Percentiles rank a stretch among this genome's conserved stretches.
Evolutionary conservation across 805 yeast species (phyloP).

Genomic region (Candida ascalaphidarum): DNA sequence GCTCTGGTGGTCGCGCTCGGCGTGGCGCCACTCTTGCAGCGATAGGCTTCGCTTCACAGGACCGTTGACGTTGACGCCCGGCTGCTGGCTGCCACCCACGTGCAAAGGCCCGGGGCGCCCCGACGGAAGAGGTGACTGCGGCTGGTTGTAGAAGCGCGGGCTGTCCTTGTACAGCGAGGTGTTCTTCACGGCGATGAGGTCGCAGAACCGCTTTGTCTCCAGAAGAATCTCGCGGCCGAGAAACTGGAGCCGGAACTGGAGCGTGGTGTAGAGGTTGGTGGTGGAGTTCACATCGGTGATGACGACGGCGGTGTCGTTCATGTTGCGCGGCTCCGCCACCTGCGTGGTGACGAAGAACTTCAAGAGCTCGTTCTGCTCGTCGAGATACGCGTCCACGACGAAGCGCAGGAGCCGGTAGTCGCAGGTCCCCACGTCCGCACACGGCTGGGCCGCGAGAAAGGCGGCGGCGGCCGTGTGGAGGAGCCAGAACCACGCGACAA

Average conservation of each 20-base stretch:
- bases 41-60: too few relatives aligned
- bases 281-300: slow-evolving; percentile 36
- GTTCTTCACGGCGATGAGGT: slow-evolving; percentile 27
- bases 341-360: slow-evolving; percentile 28
- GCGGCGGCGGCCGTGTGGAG: too few relatives aligned
- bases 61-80: too few relatives aligned
- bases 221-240: slow-evolving; percentile 33
- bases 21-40: too few relatives aligned
- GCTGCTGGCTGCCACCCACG: too few relatives aligned
- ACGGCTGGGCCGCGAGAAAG: too few relatives aligned
- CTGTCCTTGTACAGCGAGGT: slow-evolving; percentile 15
- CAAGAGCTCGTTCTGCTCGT: slow-evolving; percentile 16
- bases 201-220: slow-evolving; percentile 37
- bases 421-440: too few relatives aligned
- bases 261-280: slow-evolving; percentile 41
- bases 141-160: slow-evolving; percentile 13
- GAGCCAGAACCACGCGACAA: too few relatives aligned
- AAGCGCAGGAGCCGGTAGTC: slow-evolving; percentile 15
- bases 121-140: too few relatives aligned
- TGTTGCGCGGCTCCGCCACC: slow-evolving; percentile 8
- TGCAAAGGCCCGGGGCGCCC: too few relatives aligned
- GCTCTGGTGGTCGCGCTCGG: too few relatives aligned
- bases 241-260: slow-evolving; percentile 37
- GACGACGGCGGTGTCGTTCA: slow-evolving; percentile 5
- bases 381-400: slow-evolving; percentile 27